Evolutionary conservation across 1,284 basidiomycete species (phyloP), one percentile per base, ranked within the genome.

Genomic region (Moesziomyces sp.): DNA sequence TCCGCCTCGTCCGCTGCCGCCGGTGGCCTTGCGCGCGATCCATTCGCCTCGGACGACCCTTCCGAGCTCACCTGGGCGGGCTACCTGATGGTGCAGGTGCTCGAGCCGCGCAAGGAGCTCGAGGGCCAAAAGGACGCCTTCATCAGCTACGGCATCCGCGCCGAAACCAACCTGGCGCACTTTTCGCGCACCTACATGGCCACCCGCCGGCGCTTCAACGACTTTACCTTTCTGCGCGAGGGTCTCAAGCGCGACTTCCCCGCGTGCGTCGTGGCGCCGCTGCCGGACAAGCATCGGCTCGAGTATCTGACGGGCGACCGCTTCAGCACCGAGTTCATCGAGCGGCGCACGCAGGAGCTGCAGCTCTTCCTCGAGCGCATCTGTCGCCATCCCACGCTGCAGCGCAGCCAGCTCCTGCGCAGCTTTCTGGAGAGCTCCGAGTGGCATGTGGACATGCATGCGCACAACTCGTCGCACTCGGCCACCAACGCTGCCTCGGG

Each of bases 271-370:
- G 92, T 99, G 0, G 94, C 96, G 24, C 93, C 94, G 7, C 88
- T 99, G 52, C 97, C 96, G 5, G 95, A 95, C 85, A 99, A 99
- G 86, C 96, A 98, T 83, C 88, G 97, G 58, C 93, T 97, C 74
- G 64, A 61, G 35, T 99, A 99, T 84, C 89, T 99, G 64, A 97
- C 95, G 30, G 95, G 96, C 19, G 96, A 99, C 85, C 88, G 97
- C 60, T 99, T 99, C 86, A 94, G 93, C 75, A 89, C 91, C 6
- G 97, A 98, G 80, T 99, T 99, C 79, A 92, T 99, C 87, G 95
- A 98, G 84, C 89, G 92, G 58, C 88, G 96, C 74, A 89, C 93
- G 71, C 86, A 90, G 74, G 95, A 98, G 74, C 89, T 99, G 5
- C 91, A 97, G 83, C 91, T 93, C 49, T 99, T 98, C 86, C 86